Percentiles rank a stretch among this genome's conserved stretches.
These are phyloP conservation scores for Euphrasia arctica DNA, from an alignment of 305 asterid species.

Conservation along the genomic window DNA sequence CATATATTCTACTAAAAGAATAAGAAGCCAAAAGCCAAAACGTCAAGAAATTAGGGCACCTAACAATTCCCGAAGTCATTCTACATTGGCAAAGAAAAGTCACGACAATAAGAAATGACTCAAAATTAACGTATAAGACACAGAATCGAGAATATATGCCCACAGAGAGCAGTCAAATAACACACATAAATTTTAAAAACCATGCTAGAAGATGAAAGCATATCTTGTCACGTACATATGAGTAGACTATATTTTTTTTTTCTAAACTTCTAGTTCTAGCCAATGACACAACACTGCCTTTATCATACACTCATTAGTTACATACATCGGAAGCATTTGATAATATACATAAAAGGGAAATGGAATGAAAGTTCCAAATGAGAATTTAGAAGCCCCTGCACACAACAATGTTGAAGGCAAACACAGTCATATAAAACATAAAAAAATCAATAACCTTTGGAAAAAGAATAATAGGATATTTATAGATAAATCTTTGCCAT, in stretches of 20 bases:
- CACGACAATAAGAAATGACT: slow-evolving; percentile 16
- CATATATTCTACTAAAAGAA: slow-evolving; percentile 5
- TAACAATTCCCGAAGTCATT: slow-evolving; percentile 3
- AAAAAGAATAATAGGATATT: not conserved
- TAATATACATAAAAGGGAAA: slow-evolving; percentile 1
- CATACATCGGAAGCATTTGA: slow-evolving; percentile 11
- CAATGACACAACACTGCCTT: slow-evolving; percentile 16
- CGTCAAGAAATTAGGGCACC: slow-evolving; percentile 7
- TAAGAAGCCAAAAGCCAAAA: slow-evolving; percentile 9
- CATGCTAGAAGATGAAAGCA: not conserved
- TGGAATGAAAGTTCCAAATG: not conserved
- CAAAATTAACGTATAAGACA: slow-evolving; percentile 2
- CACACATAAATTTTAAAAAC: not conserved
- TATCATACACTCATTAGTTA: slow-evolving; percentile 11
- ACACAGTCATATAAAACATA: slow-evolving; percentile 14
- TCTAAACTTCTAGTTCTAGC: not conserved
- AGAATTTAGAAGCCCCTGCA: slow-evolving; percentile 3
- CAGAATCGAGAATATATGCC: slow-evolving; percentile 12
- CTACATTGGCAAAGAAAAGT: slow-evolving; percentile 4
- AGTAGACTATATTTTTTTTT: not conserved
- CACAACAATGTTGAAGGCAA: slow-evolving; percentile 8
- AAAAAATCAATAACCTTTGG: not conserved
- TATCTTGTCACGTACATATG: not conserved
- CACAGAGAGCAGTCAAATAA: slow-evolving; percentile 18
- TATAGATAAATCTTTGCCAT: not conserved